Conservation (phyloP, 2,329 filamentous ascomycete species). For the Lojkania enalia region DNA sequence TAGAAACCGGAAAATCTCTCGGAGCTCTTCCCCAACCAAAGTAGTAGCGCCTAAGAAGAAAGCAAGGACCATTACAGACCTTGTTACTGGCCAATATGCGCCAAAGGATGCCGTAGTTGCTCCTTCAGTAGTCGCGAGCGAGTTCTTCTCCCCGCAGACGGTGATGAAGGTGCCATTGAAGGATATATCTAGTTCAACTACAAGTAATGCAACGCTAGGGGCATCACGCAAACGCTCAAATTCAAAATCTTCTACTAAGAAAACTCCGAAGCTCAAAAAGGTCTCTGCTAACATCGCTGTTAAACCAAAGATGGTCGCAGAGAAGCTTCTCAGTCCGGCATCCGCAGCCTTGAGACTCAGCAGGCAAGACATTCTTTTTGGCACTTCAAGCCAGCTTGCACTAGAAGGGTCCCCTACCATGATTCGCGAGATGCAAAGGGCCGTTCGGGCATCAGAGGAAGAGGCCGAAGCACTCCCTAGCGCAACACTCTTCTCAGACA, state of each 20-base stretch:
- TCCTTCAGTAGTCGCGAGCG: slow-evolving; percentile 13
- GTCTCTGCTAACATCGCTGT: slow-evolving; percentile 28
- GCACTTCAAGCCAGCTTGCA: slow-evolving; percentile 47
- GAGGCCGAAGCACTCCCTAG: slow-evolving; percentile 13
- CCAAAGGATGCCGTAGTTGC: slow-evolving; percentile 13
- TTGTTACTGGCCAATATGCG: slow-evolving; percentile 42
- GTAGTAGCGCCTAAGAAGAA: slow-evolving; percentile 45
- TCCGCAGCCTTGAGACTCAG: slow-evolving; percentile 32
- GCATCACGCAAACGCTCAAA: slow-evolving; percentile 25
- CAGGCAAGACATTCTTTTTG: slow-evolving; percentile 44
- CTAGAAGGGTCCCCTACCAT: slow-evolving; percentile 43
- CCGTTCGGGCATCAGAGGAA: slow-evolving; percentile 39
- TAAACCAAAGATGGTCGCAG: slow-evolving; percentile 31
- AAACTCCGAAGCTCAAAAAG: slow-evolving; percentile 27
- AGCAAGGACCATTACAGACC: slow-evolving; percentile 44
- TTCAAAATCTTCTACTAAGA: slow-evolving; percentile 23
- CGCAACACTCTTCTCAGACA: background rate
- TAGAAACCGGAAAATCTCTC: slow-evolving; percentile 22
- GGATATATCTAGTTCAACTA: slow-evolving; percentile 18
- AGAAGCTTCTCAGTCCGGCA: slow-evolving; percentile 44
- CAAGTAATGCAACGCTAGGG: slow-evolving; percentile 18
- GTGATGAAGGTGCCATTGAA: slow-evolving; percentile 31
- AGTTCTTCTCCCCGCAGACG: slow-evolving; percentile 31
- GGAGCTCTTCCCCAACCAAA: slow-evolving; percentile 34
- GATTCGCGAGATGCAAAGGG: slow-evolving; percentile 41